These are phyloP conservation scores for Didymellaceae sp. DNA, from an alignment of 2,329 filamentous ascomycete genomes.

Conservation along the genomic window DNA sequence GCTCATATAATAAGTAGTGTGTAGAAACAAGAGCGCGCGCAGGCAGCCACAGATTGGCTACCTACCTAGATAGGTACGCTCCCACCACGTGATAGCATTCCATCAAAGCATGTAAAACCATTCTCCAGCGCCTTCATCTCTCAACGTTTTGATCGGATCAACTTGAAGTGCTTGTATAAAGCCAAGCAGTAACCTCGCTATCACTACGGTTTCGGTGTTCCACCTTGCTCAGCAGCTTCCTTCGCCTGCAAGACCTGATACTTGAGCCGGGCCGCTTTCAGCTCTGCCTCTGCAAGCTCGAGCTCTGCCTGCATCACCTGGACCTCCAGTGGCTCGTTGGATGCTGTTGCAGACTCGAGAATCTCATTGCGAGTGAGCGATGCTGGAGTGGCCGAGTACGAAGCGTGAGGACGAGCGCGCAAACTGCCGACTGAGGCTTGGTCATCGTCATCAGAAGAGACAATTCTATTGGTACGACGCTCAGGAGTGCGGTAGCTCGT, in stretches of 20 bases:
- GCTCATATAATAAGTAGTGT: too few relatives aligned
- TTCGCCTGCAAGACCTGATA: conserved; percentile 31
- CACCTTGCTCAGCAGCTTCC: conserved; percentile 9
- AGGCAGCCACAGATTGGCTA: too few relatives aligned
- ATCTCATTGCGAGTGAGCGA: conserved; percentile 6
- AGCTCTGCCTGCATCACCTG: conserved; percentile 39
- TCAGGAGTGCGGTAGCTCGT: conserved; percentile 18
- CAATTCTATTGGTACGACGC: neutral
- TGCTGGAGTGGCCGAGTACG: conserved; percentile 22
- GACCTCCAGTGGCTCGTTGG: conserved; percentile 29
- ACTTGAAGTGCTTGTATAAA: too few relatives aligned
- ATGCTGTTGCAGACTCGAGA: conserved; percentile 11
- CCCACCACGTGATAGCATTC: too few relatives aligned
- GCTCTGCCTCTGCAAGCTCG: conserved; percentile 43
- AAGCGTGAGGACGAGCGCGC: conserved; percentile 4
- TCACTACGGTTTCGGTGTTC: too few relatives aligned
- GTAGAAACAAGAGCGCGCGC: too few relatives aligned
- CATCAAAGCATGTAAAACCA: too few relatives aligned
- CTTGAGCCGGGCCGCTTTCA: conserved; percentile 33
- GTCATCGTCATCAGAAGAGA: conserved; percentile 24
- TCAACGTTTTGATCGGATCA: too few relatives aligned
- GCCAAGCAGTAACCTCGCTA: too few relatives aligned
- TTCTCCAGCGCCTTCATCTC: too few relatives aligned
- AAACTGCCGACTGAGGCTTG: neutral
- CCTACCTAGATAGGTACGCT: too few relatives aligned